Conservation (phyloP, 768 basidiomycete genomes). For the Clitopilus hobsonii region DNA sequence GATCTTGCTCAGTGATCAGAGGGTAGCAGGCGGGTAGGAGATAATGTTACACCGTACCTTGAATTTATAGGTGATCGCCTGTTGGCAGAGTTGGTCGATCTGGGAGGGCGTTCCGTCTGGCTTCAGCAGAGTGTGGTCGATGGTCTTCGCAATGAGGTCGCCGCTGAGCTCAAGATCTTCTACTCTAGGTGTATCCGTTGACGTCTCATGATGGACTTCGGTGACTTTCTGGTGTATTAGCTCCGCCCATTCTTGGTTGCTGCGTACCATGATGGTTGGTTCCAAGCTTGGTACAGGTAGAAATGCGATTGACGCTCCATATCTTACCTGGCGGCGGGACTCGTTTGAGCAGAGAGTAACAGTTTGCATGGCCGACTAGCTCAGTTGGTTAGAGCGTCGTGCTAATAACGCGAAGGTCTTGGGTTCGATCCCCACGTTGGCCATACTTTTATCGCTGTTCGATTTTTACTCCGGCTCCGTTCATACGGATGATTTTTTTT, state of each 20-base stretch:
- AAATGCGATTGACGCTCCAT: no score
- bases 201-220: constrained; percentile 17
- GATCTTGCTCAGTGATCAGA: not conserved
- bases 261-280: constrained; percentile 14
- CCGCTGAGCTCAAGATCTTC: constrained; percentile 7
- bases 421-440: constrained; percentile 80
- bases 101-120: constrained; percentile 41
- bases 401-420: constrained; percentile 84
- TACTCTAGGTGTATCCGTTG: not conserved
- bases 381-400: constrained; percentile 94
- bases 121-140: constrained; percentile 49
- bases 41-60: constrained; percentile 26
- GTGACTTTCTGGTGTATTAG: constrained; percentile 23
- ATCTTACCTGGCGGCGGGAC: no score
- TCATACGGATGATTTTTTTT: no score
- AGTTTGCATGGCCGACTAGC: constrained; percentile 69
- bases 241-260: constrained; percentile 28
- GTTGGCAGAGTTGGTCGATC: constrained; percentile 42
- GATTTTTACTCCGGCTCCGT: no score
- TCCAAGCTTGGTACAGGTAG: not conserved
- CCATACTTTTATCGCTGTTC: constrained; percentile 25
- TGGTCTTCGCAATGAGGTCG: constrained; percentile 30
- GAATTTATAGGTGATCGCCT: constrained; percentile 43
- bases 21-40: not conserved
- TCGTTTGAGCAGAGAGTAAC: no score